A percentile compares a stretch with the other conserved stretches of the same genome.
Evolutionary conservation across 208 protist species (phyloP).

Genomic region (Trypanosoma grayi): DNA sequence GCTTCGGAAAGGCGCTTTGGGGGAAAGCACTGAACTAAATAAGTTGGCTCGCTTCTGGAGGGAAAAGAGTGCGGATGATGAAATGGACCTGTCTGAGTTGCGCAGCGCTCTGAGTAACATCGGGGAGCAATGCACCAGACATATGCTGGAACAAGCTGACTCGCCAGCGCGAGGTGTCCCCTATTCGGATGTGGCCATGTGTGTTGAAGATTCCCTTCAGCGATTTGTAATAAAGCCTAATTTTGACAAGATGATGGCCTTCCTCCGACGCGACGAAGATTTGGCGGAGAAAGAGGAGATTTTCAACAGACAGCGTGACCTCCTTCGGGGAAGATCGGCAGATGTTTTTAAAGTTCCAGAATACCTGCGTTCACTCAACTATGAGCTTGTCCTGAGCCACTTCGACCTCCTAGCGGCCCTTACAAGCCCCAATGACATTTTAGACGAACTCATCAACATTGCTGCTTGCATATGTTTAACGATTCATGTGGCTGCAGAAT

Average conservation of each 20-base stretch:
- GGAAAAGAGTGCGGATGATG: slow-evolving; percentile 1
- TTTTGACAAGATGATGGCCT: slow-evolving; percentile 21
- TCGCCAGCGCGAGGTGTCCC: neutral
- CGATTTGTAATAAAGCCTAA: slow-evolving; percentile 13
- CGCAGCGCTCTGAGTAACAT: neutral
- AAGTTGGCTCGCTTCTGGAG: neutral
- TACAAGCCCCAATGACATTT: slow-evolving; percentile 13
- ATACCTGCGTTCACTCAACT: slow-evolving; percentile 14
- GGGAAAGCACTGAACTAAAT: slow-evolving; percentile 3
- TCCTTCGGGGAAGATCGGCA: slow-evolving; percentile 10
- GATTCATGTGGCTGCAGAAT: slow-evolving; percentile 7
- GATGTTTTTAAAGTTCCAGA: slow-evolving; percentile 16
- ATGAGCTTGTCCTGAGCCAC: slow-evolving; percentile 13
- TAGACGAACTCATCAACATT: slow-evolving; percentile 23
- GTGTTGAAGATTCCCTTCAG: slow-evolving; percentile 22
- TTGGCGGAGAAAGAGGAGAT: slow-evolving; percentile 1
- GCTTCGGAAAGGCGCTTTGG: neutral
- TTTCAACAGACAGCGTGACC: slow-evolving; percentile 9
- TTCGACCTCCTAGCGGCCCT: slow-evolving; percentile 9
- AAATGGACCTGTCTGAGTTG: slow-evolving; percentile 8
- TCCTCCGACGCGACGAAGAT: slow-evolving; percentile 5
- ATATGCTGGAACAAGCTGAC: slow-evolving; percentile 4
- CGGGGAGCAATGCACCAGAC: neutral
- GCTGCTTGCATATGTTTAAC: slow-evolving; percentile 15
- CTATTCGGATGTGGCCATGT: neutral